phyloP scores from a whole-genome alignment of 2,329 filamentous ascomycete genomes.

The Fusarium sacchari region DNA sequence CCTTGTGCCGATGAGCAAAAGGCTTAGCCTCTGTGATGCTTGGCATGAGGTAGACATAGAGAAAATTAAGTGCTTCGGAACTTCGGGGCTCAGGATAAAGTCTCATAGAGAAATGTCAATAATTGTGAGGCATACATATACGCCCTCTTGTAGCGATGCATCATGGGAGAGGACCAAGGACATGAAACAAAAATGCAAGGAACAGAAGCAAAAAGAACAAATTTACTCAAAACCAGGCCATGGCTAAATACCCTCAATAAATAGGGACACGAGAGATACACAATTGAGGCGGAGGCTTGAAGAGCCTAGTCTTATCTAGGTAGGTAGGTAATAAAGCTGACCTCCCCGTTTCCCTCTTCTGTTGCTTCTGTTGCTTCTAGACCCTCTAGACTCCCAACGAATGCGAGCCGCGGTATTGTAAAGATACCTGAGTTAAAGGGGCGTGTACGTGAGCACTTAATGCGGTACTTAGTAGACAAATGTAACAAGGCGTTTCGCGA shows the following conservation, averaged over 20 bases:
- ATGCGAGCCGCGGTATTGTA: background rate
- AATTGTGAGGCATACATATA: background rate
- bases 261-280: background rate
- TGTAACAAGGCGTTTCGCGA: background rate
- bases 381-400: background rate
- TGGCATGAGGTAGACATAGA: background rate
- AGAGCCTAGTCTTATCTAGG: background rate
- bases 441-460: background rate
- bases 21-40: constrained; percentile 16
- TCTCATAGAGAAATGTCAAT: background rate
- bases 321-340: background rate
- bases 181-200: background rate
- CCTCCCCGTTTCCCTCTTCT: background rate
- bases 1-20: background rate
- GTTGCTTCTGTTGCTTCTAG: constrained; percentile 1
- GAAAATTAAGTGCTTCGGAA: background rate
- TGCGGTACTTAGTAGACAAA: background rate
- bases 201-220: background rate
- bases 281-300: background rate
- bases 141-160: background rate
- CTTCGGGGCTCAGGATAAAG: background rate
- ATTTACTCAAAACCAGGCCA: background rate
- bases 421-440: background rate
- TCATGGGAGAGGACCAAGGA: background rate
- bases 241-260: background rate